Conservation (phyloP, 2,329 filamentous ascomycete genomes). For the Fusarium sarcochroum region DNA sequence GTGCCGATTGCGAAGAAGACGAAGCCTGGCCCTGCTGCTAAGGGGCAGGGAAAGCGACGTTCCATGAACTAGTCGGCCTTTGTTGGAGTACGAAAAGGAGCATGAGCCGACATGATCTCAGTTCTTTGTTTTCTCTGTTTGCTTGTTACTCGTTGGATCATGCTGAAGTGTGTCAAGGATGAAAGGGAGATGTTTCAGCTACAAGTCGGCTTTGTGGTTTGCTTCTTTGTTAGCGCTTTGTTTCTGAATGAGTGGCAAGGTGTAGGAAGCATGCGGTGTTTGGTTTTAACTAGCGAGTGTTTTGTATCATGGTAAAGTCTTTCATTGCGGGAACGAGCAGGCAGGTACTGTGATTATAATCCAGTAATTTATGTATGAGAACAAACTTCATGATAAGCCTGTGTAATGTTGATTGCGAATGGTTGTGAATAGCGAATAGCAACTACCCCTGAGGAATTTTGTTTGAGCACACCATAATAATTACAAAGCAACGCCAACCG, state of each 20-base stretch:
- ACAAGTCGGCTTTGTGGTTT: slow-evolving; percentile 9
- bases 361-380: background rate
- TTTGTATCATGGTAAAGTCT: slow-evolving; percentile 11
- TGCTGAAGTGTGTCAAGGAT: slow-evolving; percentile 6
- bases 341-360: background rate
- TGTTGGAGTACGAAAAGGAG: background rate
- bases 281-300: slow-evolving; percentile 4
- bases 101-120: background rate
- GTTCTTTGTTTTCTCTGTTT: slow-evolving; percentile 10
- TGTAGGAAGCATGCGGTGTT: background rate
- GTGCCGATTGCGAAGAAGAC: slow-evolving; percentile 23
- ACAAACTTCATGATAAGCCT: background rate
- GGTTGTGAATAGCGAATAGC: background rate
- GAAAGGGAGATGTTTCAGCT: slow-evolving; percentile 17
- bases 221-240: slow-evolving; percentile 16
- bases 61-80: slow-evolving; percentile 30
- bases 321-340: background rate
- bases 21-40: background rate
- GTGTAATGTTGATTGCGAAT: background rate
- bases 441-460: background rate
- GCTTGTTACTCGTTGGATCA: slow-evolving; percentile 6
- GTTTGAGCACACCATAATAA: background rate
- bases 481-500: slow-evolving; percentile 8
- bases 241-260: slow-evolving; percentile 4
- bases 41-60: slow-evolving; percentile 31